Evolutionary conservation across 2,329 filamentous ascomycete species (phyloP), one percentile per base, ranked within the genome.

Genomic region (Pyricularia sp.): DNA sequence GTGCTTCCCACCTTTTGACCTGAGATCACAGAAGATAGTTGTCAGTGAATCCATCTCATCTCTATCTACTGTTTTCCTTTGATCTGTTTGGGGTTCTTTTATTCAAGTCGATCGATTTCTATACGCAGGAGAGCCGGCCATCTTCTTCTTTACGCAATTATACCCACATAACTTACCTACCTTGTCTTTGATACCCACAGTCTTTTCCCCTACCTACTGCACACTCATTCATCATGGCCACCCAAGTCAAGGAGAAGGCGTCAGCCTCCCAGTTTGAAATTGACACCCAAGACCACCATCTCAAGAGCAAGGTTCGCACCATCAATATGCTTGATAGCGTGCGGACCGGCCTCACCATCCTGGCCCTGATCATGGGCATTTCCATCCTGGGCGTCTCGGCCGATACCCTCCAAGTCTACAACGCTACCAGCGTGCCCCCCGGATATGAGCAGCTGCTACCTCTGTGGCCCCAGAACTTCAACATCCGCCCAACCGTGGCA

Each of bases 401-500:
- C 72, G 81, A 88, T 74, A 80, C 84, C 6, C 77, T 89, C 61
- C 76, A 80, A 33, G 83, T 86, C 55, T 89, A 88, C 77, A 80
- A 86, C 72, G 77, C 78, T 31, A 89, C 87, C 1, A 80, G 83
- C 69, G 75, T 85, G 20, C 73, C 83, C 0, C 74, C 75, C 23
- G 80, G 82, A 64, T 85, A 80, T 73, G 50, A 61, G 17, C n/a
- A 25, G 20, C 73, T 83, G 26, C 80, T 89, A 23, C 80, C 86
- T 0, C 74, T 89, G 66, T 90, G 87, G 87, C 87, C 87, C 0
- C 76, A 79, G 17, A 77, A 83, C 33, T 86, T 89, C 73, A 83
- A 89, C 74, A 74, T 87, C 42, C 80, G 84, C 65, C 86, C 87
- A 2, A 86, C 84, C 3, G 77, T 85, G 33, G 84, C 86, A 10